Evolutionary conservation across 2,329 filamentous ascomycete species (phyloP).

Genomic region (Beauveria scarabaeidicola): DNA sequence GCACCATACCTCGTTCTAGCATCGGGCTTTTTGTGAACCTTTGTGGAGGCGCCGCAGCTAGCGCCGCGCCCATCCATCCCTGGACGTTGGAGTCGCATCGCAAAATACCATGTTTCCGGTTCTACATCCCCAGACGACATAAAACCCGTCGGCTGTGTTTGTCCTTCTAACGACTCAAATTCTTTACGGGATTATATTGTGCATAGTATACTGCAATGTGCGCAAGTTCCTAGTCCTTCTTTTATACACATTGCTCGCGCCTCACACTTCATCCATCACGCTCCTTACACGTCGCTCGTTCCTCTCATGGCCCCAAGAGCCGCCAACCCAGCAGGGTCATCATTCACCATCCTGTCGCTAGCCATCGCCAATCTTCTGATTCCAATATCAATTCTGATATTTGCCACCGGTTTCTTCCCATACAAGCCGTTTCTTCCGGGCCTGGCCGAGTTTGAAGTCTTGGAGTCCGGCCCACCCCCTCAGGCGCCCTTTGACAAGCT

Average conservation of each 20-base stretch:
- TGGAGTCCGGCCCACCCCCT: constrained; percentile 48
- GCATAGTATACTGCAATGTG: background rate
- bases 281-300: constrained; percentile 7
- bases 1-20: background rate
- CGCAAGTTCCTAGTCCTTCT: background rate
- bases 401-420: constrained; percentile 90
- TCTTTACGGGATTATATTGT: too few relatives aligned
- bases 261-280: background rate
- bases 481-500: constrained; percentile 75
- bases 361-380: constrained; percentile 67
- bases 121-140: background rate
- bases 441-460: constrained; percentile 58
- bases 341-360: constrained; percentile 37
- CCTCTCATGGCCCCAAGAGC: background rate
- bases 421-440: constrained; percentile 93
- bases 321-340: constrained; percentile 13
- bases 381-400: constrained; percentile 63
- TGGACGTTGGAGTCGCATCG: background rate
- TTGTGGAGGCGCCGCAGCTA: constrained; percentile 8
- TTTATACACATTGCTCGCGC: background rate
- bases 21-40: background rate
- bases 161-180: background rate
- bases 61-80: background rate
- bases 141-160: background rate
- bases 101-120: background rate